Evolutionary conservation across 495 filamentous ascomycete species (phyloP).

Genomic region (Tetracladium marchalianum): DNA sequence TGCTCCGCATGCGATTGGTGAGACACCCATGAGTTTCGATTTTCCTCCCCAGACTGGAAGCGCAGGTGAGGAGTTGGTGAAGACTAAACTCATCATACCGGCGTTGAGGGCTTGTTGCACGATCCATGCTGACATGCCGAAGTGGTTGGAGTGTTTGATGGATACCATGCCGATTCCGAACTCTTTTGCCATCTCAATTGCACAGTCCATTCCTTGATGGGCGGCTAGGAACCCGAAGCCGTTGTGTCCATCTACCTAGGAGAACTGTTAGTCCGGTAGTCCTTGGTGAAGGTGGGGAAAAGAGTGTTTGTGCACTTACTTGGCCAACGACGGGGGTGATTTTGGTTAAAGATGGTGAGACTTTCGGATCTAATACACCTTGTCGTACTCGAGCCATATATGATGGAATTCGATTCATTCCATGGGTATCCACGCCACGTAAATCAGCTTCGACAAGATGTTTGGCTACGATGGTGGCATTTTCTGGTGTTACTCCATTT

Average conservation of each 20-base stretch:
- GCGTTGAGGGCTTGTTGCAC: constrained; percentile 64
- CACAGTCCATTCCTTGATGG: constrained; percentile 48
- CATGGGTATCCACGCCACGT: constrained; percentile 70
- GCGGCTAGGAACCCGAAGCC: constrained; percentile 67
- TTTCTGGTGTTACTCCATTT: constrained; percentile 44
- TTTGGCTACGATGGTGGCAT: constrained; percentile 49
- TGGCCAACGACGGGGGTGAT: constrained; percentile 55
- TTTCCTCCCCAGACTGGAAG: constrained; percentile 63
- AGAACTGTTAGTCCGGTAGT: no score
- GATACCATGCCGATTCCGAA: constrained; percentile 66
- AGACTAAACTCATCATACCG: constrained; percentile 66
- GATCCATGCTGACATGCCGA: constrained; percentile 72
- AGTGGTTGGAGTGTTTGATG: constrained; percentile 69
- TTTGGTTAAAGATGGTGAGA: constrained; percentile 43
- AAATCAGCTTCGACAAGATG: constrained; percentile 65
- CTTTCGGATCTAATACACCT: constrained; percentile 49
- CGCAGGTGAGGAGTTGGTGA: constrained; percentile 70
- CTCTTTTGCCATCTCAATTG: constrained; percentile 51
- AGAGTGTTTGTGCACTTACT: no score
- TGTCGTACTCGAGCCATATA: constrained; percentile 64
- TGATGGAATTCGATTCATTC: constrained; percentile 63
- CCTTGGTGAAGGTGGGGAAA: no score
- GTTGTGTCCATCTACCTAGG: constrained; percentile 55
- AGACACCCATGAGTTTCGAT: constrained; percentile 60
- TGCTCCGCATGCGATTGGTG: constrained; percentile 69